Evolutionary conservation across 129 eudicot species (phyloP), one percentile per base, ranked within the genome.

Genomic region (Logfia minima): DNA sequence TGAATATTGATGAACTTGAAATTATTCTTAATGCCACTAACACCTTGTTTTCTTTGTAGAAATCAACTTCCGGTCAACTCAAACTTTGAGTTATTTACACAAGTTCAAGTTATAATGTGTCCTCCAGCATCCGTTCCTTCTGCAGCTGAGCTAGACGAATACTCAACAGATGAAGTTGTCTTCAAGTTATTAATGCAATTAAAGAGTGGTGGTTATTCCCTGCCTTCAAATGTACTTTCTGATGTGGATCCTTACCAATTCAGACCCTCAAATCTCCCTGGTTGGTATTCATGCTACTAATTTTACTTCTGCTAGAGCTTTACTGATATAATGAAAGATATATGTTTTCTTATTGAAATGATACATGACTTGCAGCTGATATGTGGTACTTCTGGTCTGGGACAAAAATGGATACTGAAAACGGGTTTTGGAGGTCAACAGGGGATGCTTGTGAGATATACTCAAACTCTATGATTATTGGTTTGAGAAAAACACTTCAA

Each of bases 401-500:
- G 60, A 68, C 58, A 80, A 78, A 82, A 51, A 83, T 74, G 72
- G 85, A 84, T 60, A 29, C 81, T 21, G 79, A 67, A 75, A 18
- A 23, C 32, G 96, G 96, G 34, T 85, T 52, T 77, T 92, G 98
- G 98, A 84, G 53, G 66, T 82, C 81, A 48, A 88, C 79, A 59
- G 96, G 84, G 52, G 88, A 86, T 18, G 78, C 88, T 18, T 79
- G 80, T 75, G 82, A 85, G 75, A 78, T 90, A 76, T 90, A 72
- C 77, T 70, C 84, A 2, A 75, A 85, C 64, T 65, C 96, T 41
- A 28, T 29, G 43, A 69, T 90, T 23, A 82, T 37, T 75, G 98
- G 98, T 83, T 84, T 90, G 85, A 92, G 94, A 70, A 83, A 86
- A 35, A 90, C 96, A 31, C 81, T 83, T 19, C 86, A 85, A 37